These are phyloP conservation scores for Schizochytrium sp. DNA, from an alignment of 108 stramenopile species.

Conservation along the genomic window DNA sequence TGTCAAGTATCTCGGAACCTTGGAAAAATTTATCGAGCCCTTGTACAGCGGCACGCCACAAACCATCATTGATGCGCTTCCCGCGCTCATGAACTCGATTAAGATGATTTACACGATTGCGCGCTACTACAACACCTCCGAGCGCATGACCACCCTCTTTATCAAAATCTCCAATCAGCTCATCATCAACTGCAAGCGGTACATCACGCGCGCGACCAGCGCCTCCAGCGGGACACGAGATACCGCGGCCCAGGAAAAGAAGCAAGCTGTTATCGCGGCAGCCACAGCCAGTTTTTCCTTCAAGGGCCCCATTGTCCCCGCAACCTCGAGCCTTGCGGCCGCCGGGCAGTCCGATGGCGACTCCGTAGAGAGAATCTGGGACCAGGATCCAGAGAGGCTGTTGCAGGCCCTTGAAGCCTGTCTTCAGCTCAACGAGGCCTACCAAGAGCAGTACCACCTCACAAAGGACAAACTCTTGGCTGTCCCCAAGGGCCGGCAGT, in stretches of 20 bases:
- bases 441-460: conserved; percentile 51
- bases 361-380: background rate
- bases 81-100: conserved; percentile 50
- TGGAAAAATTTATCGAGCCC: conserved; percentile 53
- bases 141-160: conserved; percentile 51
- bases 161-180: conserved; percentile 58
- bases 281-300: no score
- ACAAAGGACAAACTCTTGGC: conserved; percentile 45
- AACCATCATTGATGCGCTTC: conserved; percentile 45
- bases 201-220: conserved; percentile 23
- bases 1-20: conserved; percentile 50
- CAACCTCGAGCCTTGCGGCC: no score
- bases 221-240: no score
- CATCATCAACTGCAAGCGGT: conserved; percentile 39
- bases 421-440: conserved; percentile 45
- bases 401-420: conserved; percentile 18
- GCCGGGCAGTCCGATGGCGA: background rate
- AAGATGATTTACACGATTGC: conserved; percentile 58
- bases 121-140: conserved; percentile 53
- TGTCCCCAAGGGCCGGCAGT: conserved; percentile 48
- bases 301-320: no score
- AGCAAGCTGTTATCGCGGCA: no score
- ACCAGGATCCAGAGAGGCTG: background rate
- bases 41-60: conserved; percentile 43
- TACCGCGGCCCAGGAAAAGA: no score